Evolutionary conservation across 345 rosid genomes (phyloP), one percentile per base, ranked within the genome.

Genomic region (Leavenworthia alabamica): DNA sequence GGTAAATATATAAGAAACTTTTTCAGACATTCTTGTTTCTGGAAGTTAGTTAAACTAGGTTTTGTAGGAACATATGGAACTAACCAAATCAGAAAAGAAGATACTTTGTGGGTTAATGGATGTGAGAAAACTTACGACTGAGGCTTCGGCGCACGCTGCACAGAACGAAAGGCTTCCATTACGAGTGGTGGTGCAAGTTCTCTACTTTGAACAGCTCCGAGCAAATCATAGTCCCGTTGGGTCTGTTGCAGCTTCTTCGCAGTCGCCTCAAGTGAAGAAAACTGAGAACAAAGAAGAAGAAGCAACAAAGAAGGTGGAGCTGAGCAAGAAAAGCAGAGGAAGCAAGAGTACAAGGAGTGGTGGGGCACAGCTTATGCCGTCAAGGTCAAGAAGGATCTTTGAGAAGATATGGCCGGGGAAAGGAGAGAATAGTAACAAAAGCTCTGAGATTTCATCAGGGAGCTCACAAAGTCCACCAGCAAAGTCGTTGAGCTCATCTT

Each of bases 381-480:
- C 96, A 7, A 79, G 98, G 11, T 91, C 98, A 3, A 77, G 88
- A 61, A 84, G 92, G 73, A 84, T 91, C 24, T 86, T 91, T 3
- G 89, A 86, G 43, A 88, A 75, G 85, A 66, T 90, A 57, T 82
- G 91, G 94, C 75, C 84, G 0, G 85, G 89, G 3, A 90, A 75
- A 79, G 81, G 70, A 19, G 78, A 80, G 4, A 67, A 39, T 16
- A 73, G 70, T 13, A 80, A 79, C 66, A 84, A 77, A 62, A 80
- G 68, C 77, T 83, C 96, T 57, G 90, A 91, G 1, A 88, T 85
- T 71, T 86, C 96, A 0, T 91, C 96, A 0, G 89, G 82, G 17
- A 88, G 98, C 74, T 91, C 96, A 0, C 89, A 82, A 46, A 88
- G 96, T 73, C 95, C 98, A n/a, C 77, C 84, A 6, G 86, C 86